Base-by-base conservation (phyloP, 768 basidiomycete species). In the Macrolepiota fuliginosa region DNA sequence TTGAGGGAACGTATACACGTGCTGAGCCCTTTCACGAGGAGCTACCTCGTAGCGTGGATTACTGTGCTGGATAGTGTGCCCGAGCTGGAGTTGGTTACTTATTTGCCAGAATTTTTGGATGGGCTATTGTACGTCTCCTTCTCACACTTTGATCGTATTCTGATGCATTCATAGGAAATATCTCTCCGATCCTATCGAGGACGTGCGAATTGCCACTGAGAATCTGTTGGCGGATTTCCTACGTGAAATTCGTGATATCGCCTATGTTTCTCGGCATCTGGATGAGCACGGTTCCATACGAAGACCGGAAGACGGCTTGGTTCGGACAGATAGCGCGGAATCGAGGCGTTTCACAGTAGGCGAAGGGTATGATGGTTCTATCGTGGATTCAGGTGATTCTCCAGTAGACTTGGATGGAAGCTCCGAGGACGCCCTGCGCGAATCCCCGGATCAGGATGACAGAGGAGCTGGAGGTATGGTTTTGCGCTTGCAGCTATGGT, bases 21-120 rank as follows among this genome's bases (percentile, higher is more conserved):
- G 65, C 79, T 98, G 71, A 96, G 90, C 71, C 96, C 97, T 0
- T 95, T 96, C 72, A 96, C 97, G 0, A 80, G 97, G 63, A 96
- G 89, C 71, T 98, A 95, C 72, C 83, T 99, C n/a, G 93, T 97
- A 36, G 90, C 91, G 1, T 99, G 97, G 97, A 92, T 98, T 62
- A 92, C 85, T 46, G 92, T 97, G 3, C 83, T 99, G 49, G 95
- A 98, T 70, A 96, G 94, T 19, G 92, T 98, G 3, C 97, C 97
- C 11, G 97, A 99, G 69, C 79, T 99, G 57, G 96, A 98, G 71
- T 83, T 99, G 49, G 90, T 98, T 50, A 89, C 92, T 27, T 97
- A 92, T 75, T 83, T 99, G 36, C 97, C 97, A 1, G 90, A 97
- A 69, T 96, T 98, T 71, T 75, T 99, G 54, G 95, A 98, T 64